A percentile compares a stretch with the other conserved stretches of the same genome.
Conservation (phyloP, 805 yeast species). For the Limtongia smithiae region DNA sequence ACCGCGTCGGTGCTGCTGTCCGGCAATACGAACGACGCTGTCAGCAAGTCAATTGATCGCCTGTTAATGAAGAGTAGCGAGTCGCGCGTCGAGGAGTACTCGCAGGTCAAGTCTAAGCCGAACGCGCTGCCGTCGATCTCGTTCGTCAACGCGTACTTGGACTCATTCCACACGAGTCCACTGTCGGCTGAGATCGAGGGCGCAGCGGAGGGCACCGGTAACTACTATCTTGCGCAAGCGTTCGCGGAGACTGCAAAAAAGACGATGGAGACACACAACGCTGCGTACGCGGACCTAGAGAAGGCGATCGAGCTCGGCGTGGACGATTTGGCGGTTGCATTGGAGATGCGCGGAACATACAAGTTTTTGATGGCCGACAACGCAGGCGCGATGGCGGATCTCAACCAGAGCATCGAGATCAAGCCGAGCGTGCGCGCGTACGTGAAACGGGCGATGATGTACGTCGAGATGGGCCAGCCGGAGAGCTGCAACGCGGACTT, state of each 20-base stretch:
- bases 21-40: conserved; percentile 71
- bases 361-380: conserved; percentile 76
- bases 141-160: conserved; percentile 79
- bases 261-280: conserved; percentile 57
- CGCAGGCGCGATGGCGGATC: conserved; percentile 56
- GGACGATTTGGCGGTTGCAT: conserved; percentile 59
- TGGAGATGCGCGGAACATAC: conserved; percentile 80
- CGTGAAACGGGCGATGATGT: conserved; percentile 74
- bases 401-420: conserved; percentile 62
- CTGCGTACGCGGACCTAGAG: conserved; percentile 51
- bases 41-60: conserved; percentile 81
- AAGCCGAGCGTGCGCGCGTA: conserved; percentile 73
- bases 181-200: conserved; percentile 46
- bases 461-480: conserved; percentile 71
- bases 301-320: conserved; percentile 33
- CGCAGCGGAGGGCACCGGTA: conserved; percentile 57
- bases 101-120: conserved; percentile 48
- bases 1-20: conserved; percentile 85
- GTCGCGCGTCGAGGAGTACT: conserved; percentile 60
- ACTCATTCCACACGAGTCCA: conserved; percentile 67
- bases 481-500: conserved; percentile 64
- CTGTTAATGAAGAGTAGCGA: conserved; percentile 78
- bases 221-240: conserved; percentile 40
- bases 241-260: conserved; percentile 38
- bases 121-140: conserved; percentile 80